Evolutionary conservation across 2,329 filamentous ascomycete species (phyloP).

Genomic region (Aureobasidium mangrovei): DNA sequence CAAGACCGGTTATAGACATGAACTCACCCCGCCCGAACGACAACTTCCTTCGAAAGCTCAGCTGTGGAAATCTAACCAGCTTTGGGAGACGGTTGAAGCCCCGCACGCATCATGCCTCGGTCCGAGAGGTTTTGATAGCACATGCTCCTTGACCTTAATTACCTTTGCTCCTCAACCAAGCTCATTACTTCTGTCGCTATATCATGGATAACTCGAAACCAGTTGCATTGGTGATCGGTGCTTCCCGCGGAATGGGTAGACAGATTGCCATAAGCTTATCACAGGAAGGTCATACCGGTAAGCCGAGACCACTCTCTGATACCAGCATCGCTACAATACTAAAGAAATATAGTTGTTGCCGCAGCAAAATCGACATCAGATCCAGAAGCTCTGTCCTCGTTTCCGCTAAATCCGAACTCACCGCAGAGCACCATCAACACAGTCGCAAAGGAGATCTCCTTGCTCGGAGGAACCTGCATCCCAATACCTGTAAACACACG

Average conservation of each 20-base stretch:
- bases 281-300: constrained; percentile 60
- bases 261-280: constrained; percentile 73
- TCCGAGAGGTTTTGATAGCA: background rate
- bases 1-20: too few relatives aligned
- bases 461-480: constrained; percentile 54
- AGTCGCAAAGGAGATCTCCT: constrained; percentile 63
- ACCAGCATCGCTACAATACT: background rate
- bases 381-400: constrained; percentile 46
- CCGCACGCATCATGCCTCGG: background rate
- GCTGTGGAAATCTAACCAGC: too few relatives aligned
- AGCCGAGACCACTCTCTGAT: constrained; percentile 7
- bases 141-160: background rate
- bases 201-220: background rate
- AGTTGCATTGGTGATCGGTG: constrained; percentile 26
- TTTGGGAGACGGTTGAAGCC: background rate
- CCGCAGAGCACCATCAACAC: constrained; percentile 68
- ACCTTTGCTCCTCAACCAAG: background rate
- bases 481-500: constrained; percentile 56
- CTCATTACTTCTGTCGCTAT: background rate
- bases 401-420: constrained; percentile 71
- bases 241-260: constrained; percentile 70
- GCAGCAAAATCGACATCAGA: constrained; percentile 67
- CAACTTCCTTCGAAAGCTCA: too few relatives aligned
- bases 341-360: constrained; percentile 55
- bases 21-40: too few relatives aligned